phyloP scores from a whole-genome alignment of 352 stramenopile species.

The Pythium phragmitis region DNA sequence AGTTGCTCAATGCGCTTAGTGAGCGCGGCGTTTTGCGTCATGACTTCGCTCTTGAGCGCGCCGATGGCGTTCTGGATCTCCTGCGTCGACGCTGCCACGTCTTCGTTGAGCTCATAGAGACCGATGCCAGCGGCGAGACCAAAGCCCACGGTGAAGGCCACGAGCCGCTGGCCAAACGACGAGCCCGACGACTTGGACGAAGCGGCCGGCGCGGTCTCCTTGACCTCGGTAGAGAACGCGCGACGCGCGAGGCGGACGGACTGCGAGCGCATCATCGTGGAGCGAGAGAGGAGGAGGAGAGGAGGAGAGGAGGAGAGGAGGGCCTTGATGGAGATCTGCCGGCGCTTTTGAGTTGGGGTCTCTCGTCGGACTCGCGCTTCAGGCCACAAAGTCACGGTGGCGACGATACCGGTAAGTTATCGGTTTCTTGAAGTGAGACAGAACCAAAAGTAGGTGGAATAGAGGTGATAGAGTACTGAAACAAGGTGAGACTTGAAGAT shows the following conservation, averaged over 20 bases:
- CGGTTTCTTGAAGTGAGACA: constrained; percentile 14
- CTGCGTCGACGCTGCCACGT: constrained; percentile 68
- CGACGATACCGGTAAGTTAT: constrained; percentile 19
- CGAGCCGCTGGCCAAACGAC: constrained; percentile 69
- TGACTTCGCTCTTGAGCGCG: constrained; percentile 64
- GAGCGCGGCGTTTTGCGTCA: constrained; percentile 69
- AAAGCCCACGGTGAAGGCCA: constrained; percentile 72
- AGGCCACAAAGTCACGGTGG: constrained; percentile 29
- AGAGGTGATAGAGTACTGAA: too few relatives aligned
- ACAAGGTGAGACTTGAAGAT: too few relatives aligned
- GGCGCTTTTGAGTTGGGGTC: background rate
- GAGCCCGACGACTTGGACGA: constrained; percentile 56
- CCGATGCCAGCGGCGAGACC: constrained; percentile 57
- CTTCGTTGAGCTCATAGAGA: constrained; percentile 69
- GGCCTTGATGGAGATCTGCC: constrained; percentile 5
- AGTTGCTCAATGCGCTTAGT: constrained; percentile 71
- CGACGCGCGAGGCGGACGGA: constrained; percentile 32
- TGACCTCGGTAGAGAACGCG: constrained; percentile 59
- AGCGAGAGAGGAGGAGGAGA: background rate
- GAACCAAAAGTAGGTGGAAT: constrained; percentile 16
- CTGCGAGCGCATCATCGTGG: constrained; percentile 29
- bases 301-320: background rate
- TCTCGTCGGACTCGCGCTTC: constrained; percentile 22
- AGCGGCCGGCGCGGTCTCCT: constrained; percentile 36
- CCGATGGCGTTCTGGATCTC: constrained; percentile 67